Conservation (phyloP, 495 filamentous ascomycete species). For the Hyphodiscus hymeniophilus region DNA sequence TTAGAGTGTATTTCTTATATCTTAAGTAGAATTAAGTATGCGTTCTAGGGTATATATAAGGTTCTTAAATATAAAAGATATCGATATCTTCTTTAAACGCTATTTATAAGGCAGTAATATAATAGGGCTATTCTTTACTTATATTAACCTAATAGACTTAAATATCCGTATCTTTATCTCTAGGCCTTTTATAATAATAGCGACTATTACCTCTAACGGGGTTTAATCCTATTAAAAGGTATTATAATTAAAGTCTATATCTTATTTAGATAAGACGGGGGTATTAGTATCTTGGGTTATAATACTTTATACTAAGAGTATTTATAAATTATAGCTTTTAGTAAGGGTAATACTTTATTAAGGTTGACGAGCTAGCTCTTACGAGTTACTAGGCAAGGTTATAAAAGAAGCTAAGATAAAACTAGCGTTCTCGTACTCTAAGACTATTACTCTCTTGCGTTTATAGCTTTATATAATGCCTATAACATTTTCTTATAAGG, state of each 20-base stretch:
- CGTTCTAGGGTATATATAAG: background rate
- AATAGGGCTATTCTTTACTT: background rate
- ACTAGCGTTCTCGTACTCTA: background rate
- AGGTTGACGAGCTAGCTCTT: background rate
- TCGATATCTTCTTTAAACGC: background rate
- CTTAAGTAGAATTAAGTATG: background rate
- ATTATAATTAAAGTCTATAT: background rate
- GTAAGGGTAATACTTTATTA: background rate
- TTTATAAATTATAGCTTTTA: background rate
- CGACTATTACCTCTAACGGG: too few relatives aligned
- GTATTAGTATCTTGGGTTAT: background rate
- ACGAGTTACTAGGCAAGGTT: background rate
- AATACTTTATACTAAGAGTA: background rate
- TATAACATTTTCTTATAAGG: background rate
- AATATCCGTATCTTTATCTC: too few relatives aligned
- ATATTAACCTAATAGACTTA: slow-evolving; percentile 2
- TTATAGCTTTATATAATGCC: background rate
- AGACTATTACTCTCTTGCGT: background rate
- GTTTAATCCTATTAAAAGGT: background rate
- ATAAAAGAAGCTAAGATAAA: background rate
- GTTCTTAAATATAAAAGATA: background rate
- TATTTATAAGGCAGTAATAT: background rate
- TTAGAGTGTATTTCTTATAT: background rate
- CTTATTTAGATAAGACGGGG: background rate
- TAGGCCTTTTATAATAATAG: too few relatives aligned